Evolutionary conservation across 106 monocot genomes (phyloP), one percentile per base, ranked within the genome.

Genomic region (Phalaenopsis equestris): DNA sequence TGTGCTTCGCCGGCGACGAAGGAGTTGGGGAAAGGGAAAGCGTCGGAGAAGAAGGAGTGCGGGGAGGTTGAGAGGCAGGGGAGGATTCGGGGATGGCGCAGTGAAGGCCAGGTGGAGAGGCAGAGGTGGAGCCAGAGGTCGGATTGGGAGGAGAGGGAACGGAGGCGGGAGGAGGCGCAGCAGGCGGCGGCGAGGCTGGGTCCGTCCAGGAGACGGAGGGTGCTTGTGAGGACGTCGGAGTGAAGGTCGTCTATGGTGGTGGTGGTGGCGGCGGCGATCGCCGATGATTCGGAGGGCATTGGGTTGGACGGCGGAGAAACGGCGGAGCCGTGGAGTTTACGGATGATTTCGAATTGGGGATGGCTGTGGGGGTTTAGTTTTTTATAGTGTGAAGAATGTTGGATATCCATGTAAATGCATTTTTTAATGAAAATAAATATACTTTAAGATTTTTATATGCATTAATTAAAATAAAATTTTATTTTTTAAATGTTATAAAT

Each of bases 21-120:
- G 36, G 4, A 1, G 42, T 2, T n/a, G 12, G 37, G 30, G 49
- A 56, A 6, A 41, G 17, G 78, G 49, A 56, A 83, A 48, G 85
- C 81, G 73, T 86, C 87, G 45, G 85, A 78, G 88, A 90, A 90
- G 83, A 88, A 88, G 79, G 77, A 79, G 41, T 80, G 84, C 3
- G 75, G 49, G 78, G 65, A 77, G 72, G 15, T 30, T 61, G 80
- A 56, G 42, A 77, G 42, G 79, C 83, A 36, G 56, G 56, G 61
- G 39, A 75, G 78, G 10, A 43, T 67, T 11, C 11, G 67, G 24
- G 77, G 81, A 72, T 84, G 79, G 78, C 37, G 78, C 57, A 94
- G 83, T 19, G 95, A 95, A 1, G 95, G 95, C 87, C 88, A 95
- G 5, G 79, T 68, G 61, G 84, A 73, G 73, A 86, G 52, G 86